Evolutionary conservation across 805 yeast genomes (phyloP), one percentile per base, ranked within the genome.

Genomic region (Kurtzmaniella fragi): DNA sequence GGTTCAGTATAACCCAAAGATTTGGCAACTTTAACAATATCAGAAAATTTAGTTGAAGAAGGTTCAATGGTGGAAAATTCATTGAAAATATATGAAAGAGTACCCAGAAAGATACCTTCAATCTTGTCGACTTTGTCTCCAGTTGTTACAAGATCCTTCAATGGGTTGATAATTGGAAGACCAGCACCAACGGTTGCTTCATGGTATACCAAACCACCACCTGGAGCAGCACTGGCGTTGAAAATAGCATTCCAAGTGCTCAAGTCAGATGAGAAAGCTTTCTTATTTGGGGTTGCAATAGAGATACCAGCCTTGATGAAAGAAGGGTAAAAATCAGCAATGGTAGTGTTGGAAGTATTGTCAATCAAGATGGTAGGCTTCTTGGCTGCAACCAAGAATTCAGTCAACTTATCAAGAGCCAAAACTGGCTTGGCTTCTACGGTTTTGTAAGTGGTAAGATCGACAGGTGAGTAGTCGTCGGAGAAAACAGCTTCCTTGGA

Each of bases 161-260:
- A 70, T 37, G 96, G 84, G 35, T 88, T 82, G 53, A 93, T 82
- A 45, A 93, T 80, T 43, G 99, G 99, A 61, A 93, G 75, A 42
- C 98, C 99, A 32, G 99, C 99, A 57, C 98, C 98, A 42, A 93
- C 98, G 6, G 97, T 88, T 37, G 99, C 95, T 73, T 93, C 99
- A 58, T 93, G 99, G 73, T 89, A 91, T 33, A 89, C 95, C 46
- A 91, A 72, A 31, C 88, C 90, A 34, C 75, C 71, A 28, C 70
- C 67, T 34, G 75, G 71, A 30, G 68, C 64, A 29, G 70, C 73
- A 28, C 84, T 75, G 37, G 64, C 62, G 28, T 61, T 56, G 53
- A 86, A 86, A 40, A 93, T 78, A 37, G 75, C 72, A 41, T 86
- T 76, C 97, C 98, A 93, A 10, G 81, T 65, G 17, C 68, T 61